These are phyloP conservation scores for Kappamyces sp. DNA, from an alignment of 192 early-diverging fungal genomes.

Conservation along the genomic window DNA sequence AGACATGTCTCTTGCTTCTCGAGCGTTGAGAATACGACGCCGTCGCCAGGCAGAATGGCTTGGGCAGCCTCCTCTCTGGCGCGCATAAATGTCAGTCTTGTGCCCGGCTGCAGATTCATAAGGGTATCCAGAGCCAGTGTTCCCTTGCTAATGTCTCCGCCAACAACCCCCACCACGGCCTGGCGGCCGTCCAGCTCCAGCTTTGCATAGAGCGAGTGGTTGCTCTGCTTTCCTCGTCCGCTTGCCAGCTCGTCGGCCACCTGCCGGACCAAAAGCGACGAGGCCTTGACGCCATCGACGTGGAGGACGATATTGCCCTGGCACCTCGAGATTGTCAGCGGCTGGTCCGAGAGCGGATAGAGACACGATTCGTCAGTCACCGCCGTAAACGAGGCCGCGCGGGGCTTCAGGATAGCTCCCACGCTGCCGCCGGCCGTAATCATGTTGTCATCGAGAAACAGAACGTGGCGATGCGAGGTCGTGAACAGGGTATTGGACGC, in stretches of 20 bases:
- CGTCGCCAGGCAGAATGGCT: too few species aligned
- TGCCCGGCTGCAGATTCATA: constrained; percentile 27
- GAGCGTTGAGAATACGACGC: too few species aligned
- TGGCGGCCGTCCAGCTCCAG: background rate
- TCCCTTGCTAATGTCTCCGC: constrained; percentile 37
- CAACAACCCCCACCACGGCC: constrained; percentile 27
- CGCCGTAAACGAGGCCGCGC: background rate
- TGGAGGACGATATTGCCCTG: constrained; percentile 34
- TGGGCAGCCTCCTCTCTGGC: too few species aligned
- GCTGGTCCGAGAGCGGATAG: constrained; percentile 16
- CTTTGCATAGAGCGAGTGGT: constrained; percentile 7
- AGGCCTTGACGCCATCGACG: constrained; percentile 24
- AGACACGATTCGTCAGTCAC: background rate
- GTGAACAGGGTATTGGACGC: constrained; percentile 33
- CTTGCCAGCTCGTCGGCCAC: constrained; percentile 16
- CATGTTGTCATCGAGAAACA: constrained; percentile 29
- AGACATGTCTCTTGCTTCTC: too few species aligned
- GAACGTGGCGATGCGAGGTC: constrained; percentile 23
- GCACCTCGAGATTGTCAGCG: constrained; percentile 25
- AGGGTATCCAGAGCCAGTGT: constrained; percentile 33
- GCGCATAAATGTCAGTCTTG: too few species aligned
- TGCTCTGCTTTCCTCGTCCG: constrained; percentile 2
- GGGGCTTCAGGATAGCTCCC: constrained; percentile 17
- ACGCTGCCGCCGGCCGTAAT: constrained; percentile 24
- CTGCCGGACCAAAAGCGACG: constrained; percentile 17